Percentiles rank a stretch among this genome's conserved stretches.
Conservation (phyloP, 331 rosid genomes). For the Phaseolus coccineus region DNA sequence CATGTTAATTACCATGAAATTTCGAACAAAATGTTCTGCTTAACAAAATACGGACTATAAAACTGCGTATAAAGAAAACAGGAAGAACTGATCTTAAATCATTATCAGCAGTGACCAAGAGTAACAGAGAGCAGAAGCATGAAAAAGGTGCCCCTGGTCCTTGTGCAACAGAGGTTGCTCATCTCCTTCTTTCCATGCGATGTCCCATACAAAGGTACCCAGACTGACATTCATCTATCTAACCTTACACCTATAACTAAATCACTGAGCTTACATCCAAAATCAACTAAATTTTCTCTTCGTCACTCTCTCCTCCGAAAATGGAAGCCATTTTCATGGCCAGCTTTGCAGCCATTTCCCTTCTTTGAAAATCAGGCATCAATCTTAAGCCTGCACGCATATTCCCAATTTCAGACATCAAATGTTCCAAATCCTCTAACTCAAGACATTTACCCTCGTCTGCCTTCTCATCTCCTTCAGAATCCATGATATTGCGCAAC, state of each 20-base stretch:
- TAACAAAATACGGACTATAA: not conserved
- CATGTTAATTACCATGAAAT: not conserved
- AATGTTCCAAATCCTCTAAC: conserved; percentile 79
- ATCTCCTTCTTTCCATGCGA: conserved; percentile 19
- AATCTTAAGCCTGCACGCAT: conserved; percentile 76
- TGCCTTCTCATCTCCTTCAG: conserved; percentile 46
- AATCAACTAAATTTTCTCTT: conserved; percentile 53
- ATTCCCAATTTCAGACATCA: conserved; percentile 93
- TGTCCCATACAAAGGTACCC: not conserved
- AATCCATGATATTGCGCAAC: conserved; percentile 41
- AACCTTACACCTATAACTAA: not conserved
- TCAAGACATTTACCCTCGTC: conserved; percentile 53
- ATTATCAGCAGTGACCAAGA: conserved; percentile 13
- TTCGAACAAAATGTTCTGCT: conserved; percentile 11
- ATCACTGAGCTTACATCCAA: conserved; percentile 15
- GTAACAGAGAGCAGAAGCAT: conserved; percentile 1
- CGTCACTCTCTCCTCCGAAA: conserved; percentile 84
- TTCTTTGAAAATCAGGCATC: conserved; percentile 92
- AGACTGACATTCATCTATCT: conserved; percentile 17
- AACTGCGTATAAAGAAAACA: conserved; percentile 16
- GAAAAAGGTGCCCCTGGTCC: not conserved
- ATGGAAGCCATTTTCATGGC: conserved; percentile 90
- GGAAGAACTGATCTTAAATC: conserved; percentile 22
- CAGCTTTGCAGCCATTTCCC: conserved; percentile 88
- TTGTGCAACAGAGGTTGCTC: conserved; percentile 19